These are phyloP conservation scores for Mikania micrantha DNA, from an alignment of 129 eudicot genomes.

Conservation along the genomic window DNA sequence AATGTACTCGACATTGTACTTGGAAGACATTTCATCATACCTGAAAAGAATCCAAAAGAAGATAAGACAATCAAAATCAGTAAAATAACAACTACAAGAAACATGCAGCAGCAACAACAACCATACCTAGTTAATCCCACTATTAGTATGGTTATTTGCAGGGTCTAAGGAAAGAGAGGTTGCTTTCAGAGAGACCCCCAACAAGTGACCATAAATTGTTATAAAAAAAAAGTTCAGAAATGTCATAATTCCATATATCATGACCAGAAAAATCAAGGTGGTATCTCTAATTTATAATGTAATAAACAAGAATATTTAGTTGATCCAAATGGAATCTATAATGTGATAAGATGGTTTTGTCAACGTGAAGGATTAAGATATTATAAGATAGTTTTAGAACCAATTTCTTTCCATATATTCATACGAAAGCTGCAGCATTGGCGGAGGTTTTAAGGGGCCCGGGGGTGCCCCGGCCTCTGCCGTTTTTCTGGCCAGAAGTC, in stretches of 20 bases:
- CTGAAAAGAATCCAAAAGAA: conserved; percentile 23
- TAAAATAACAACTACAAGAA: too few species aligned
- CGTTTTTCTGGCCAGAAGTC: too few species aligned
- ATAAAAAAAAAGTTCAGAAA: background rate
- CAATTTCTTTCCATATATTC: too few species aligned
- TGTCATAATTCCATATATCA: background rate
- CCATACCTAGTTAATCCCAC: too few species aligned
- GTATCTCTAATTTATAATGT: background rate
- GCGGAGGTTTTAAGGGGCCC: too few species aligned
- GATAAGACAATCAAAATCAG: background rate
- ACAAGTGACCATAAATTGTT: background rate
- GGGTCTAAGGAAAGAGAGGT: too few species aligned
- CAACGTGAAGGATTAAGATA: background rate
- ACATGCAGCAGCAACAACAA: too few species aligned
- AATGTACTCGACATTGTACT: conserved; percentile 74
- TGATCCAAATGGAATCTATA: background rate
- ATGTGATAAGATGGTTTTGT: background rate
- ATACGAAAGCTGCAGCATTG: too few species aligned
- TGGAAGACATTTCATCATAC: conserved; percentile 85
- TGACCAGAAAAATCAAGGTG: background rate
- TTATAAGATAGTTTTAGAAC: too few species aligned
- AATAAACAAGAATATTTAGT: background rate
- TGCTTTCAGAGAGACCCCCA: too few species aligned
- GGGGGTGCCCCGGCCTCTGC: too few species aligned
- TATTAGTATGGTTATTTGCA: too few species aligned